These are phyloP conservation scores for Russula sp. DNA, from an alignment of 768 basidiomycete species.

Conservation along the genomic window DNA sequence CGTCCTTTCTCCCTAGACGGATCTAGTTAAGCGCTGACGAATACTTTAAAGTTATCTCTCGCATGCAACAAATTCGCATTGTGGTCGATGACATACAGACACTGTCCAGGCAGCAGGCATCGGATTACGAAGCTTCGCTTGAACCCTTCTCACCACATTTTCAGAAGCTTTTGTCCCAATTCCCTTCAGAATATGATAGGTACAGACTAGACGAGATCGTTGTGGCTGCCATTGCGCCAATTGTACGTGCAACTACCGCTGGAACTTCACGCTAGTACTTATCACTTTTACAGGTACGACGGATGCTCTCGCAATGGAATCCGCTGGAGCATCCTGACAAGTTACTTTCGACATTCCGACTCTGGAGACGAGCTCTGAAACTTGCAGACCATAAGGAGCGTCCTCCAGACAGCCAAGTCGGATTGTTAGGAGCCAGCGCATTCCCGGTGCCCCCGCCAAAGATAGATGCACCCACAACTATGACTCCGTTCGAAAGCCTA, in stretches of 20 bases:
- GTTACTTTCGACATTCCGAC: conserved; percentile 56
- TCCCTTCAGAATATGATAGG: conserved; percentile 62
- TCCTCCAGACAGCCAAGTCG: conserved; percentile 38
- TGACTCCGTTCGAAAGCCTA: conserved; percentile 94
- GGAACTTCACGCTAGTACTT: neutral
- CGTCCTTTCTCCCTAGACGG: conserved; percentile 23
- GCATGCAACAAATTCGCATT: conserved; percentile 69
- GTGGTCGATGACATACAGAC: conserved; percentile 64
- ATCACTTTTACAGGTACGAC: conserved; percentile 43
- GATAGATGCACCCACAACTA: conserved; percentile 73
- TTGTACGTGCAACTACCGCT: conserved; percentile 33
- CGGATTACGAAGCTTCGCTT: conserved; percentile 62
- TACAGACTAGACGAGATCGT: conserved; percentile 87
- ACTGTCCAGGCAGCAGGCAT: conserved; percentile 56
- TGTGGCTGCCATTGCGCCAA: conserved; percentile 84
- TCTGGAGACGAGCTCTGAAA: conserved; percentile 63
- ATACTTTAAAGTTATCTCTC: conserved; percentile 54
- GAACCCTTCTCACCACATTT: conserved; percentile 68
- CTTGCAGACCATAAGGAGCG: conserved; percentile 43
- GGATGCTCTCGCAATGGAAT: conserved; percentile 70
- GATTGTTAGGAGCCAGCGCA: conserved; percentile 48
- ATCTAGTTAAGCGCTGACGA: conserved; percentile 2
- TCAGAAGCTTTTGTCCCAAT: conserved; percentile 63
- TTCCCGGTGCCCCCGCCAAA: conserved; percentile 27
- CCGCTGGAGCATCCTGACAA: conserved; percentile 71